These are phyloP conservation scores for Entrophospora sp. DNA, from an alignment of 192 early-diverging fungal species.

Conservation along the genomic window DNA sequence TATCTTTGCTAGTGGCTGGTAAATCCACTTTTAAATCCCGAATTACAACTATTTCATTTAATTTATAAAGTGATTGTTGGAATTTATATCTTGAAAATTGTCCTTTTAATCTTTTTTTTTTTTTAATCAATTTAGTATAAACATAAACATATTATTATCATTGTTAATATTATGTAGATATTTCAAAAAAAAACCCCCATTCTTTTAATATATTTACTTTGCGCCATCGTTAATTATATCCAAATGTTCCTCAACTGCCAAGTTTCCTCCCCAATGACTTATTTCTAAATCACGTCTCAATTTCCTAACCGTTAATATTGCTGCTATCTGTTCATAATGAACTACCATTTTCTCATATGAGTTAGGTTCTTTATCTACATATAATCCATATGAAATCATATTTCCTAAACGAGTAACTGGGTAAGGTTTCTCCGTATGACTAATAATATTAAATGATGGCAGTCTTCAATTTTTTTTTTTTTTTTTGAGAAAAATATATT, in stretches of 20 bases:
- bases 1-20: constrained; percentile 59
- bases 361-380: constrained; percentile 34
- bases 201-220: constrained; percentile 42
- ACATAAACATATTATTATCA: no score
- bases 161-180: no score
- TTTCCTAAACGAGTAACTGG: constrained; percentile 37
- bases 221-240: constrained; percentile 69
- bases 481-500: not conserved
- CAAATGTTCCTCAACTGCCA: constrained; percentile 78
- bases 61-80: constrained; percentile 35
- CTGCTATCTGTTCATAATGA: constrained; percentile 56
- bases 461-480: constrained; percentile 24
- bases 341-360: constrained; percentile 37
- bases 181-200: constrained; percentile 18
- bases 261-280: constrained; percentile 75
- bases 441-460: constrained; percentile 28
- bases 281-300: constrained; percentile 67
- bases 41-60: constrained; percentile 43
- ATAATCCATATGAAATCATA: constrained; percentile 69
- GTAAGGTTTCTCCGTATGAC: constrained; percentile 30
- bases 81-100: constrained; percentile 70
- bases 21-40: constrained; percentile 33
- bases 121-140: no score
- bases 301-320: constrained; percentile 48
- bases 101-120: constrained; percentile 35